phyloP scores from a whole-genome alignment of 2,329 filamentous ascomycete genomes.

The Incumbomyces lentus region DNA sequence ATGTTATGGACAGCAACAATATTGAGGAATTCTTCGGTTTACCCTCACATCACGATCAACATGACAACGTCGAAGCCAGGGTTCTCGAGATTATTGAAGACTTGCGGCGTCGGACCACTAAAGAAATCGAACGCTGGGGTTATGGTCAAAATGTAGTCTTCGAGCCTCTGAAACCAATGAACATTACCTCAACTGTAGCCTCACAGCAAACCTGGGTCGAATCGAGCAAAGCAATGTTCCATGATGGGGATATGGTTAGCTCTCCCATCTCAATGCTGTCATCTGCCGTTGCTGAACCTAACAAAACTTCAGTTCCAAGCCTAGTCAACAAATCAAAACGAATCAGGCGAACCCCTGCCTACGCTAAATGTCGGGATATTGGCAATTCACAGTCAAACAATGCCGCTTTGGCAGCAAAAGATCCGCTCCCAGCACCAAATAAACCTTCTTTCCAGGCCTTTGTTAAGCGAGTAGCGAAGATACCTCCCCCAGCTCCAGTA shows the following conservation, averaged over 20 bases:
- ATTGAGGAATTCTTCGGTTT: slow-evolving; percentile 4
- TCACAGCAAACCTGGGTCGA: neutral
- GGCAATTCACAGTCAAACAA: neutral
- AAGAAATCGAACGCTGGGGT: slow-evolving; percentile 3
- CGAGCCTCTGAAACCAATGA: neutral
- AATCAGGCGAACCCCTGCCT: neutral
- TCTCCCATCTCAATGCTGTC: slow-evolving; percentile 2
- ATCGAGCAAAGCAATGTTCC: slow-evolving; percentile 1
- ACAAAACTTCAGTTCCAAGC: neutral
- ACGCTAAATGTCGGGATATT: neutral
- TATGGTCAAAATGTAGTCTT: neutral
- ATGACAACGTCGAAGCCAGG: neutral
- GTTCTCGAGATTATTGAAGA: slow-evolving; percentile 4
- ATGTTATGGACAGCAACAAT: neutral
- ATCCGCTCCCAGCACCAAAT: slow-evolving; percentile 3
- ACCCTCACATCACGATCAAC: slow-evolving; percentile 2
- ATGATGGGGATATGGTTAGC: slow-evolving; percentile 2
- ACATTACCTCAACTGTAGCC: neutral
- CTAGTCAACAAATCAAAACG: neutral
- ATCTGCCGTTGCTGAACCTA: neutral
- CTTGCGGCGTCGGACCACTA: neutral
- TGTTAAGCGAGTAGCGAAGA: slow-evolving; percentile 4
- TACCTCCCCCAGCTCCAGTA: neutral
- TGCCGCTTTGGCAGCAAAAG: neutral
- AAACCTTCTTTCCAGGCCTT: slow-evolving; percentile 5